A percentile compares a stretch with the other conserved stretches of the same genome.
These are phyloP conservation scores for Dalbergia oliveri DNA, from an alignment of 306 rosid species.

Conservation along the genomic window DNA sequence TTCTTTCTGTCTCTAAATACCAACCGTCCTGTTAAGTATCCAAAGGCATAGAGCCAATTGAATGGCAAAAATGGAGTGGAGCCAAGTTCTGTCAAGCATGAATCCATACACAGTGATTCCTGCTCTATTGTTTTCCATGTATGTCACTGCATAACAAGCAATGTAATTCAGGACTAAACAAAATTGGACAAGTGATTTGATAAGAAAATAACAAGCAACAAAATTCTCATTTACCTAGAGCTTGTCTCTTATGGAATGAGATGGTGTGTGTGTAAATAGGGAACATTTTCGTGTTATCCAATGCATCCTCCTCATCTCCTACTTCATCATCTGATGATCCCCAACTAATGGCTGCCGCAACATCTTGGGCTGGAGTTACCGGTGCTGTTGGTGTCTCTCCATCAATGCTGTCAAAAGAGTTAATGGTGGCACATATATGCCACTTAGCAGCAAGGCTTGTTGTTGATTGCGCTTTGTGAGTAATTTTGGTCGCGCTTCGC, in stretches of 20 bases:
- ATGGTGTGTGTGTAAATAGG: conserved; percentile 75
- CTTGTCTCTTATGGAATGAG: conserved; percentile 90
- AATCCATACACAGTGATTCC: conserved; percentile 86
- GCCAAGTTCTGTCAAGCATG: conserved; percentile 90
- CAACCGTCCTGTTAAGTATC: conserved; percentile 88
- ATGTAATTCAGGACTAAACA: conserved; percentile 26
- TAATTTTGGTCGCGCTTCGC: conserved; percentile 81
- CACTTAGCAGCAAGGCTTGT: conserved; percentile 91
- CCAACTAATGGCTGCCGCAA: conserved; percentile 33
- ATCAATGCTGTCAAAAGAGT: conserved; percentile 72
- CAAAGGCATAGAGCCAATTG: conserved; percentile 84
- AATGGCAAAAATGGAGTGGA: conserved; percentile 86
- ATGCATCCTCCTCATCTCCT: conserved; percentile 73
- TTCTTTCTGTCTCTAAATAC: conserved; percentile 47
- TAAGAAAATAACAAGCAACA: not conserved
- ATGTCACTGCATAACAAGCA: conserved; percentile 70
- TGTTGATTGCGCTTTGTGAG: conserved; percentile 86
- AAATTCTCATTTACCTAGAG: conserved; percentile 67
- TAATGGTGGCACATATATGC: conserved; percentile 80
- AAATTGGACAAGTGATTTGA: conserved; percentile 12
- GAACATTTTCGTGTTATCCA: conserved; percentile 69
- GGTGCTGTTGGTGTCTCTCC: conserved; percentile 61
- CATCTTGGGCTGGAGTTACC: conserved; percentile 49
- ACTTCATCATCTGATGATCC: conserved; percentile 77
- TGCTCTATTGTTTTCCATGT: conserved; percentile 86